Evolutionary conservation across 495 filamentous ascomycete genomes (phyloP).

Genomic region (Gamarada debralockiae): DNA sequence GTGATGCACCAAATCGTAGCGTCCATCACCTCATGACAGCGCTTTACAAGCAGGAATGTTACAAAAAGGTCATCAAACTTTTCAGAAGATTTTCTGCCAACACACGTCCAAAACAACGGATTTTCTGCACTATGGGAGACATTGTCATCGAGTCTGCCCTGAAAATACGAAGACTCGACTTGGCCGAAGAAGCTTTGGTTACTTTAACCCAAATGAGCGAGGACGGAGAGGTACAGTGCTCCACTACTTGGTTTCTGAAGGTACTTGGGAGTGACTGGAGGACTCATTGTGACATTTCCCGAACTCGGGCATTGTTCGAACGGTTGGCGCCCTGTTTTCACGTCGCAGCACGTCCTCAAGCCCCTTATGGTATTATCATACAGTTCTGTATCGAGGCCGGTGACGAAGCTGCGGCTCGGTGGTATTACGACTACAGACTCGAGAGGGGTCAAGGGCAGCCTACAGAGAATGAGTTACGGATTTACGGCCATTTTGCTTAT

Average conservation of each 20-base stretch:
- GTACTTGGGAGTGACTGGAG: conserved; percentile 22
- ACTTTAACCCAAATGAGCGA: conserved; percentile 12
- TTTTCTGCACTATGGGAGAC: conserved; percentile 6
- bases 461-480: conserved; percentile 12
- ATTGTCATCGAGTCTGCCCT: conserved; percentile 16
- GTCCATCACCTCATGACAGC: conserved; percentile 27
- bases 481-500: conserved; percentile 33
- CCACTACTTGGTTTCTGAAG: conserved; percentile 17
- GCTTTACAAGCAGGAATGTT: conserved; percentile 22
- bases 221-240: neutral
- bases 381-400: conserved; percentile 25
- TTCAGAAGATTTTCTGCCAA: conserved; percentile 31
- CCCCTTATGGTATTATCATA: conserved; percentile 20
- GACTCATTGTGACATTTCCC: conserved; percentile 7
- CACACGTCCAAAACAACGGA: conserved; percentile 17
- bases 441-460: too few species aligned
- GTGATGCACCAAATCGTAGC: conserved; percentile 15
- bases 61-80: conserved; percentile 29
- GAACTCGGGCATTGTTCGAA: conserved; percentile 17
- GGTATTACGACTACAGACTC: conserved; percentile 6
- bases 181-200: conserved; percentile 14
- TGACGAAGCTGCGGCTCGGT: conserved; percentile 10
- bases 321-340: conserved; percentile 6
- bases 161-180: neutral
- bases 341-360: conserved; percentile 9